These are phyloP conservation scores for Syzygium aqueum DNA, from an alignment of 345 rosid species.

Conservation along the genomic window DNA sequence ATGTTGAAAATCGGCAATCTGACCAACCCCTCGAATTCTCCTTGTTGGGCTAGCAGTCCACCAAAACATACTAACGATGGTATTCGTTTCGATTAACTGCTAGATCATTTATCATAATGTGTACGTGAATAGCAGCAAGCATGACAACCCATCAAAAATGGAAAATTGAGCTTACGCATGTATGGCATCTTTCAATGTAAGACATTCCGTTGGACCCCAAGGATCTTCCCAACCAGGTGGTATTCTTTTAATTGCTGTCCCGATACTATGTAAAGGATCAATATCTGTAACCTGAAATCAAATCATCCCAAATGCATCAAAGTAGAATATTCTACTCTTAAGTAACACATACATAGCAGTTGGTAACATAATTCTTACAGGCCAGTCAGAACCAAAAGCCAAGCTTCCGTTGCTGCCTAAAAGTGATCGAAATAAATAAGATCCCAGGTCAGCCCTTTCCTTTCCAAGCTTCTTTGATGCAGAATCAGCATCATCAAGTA, in stretches of 20 bases:
- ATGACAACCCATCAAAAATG: not conserved
- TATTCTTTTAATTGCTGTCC: slow-evolving; percentile 62
- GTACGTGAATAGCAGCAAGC: not conserved
- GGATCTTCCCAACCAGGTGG: slow-evolving; percentile 65
- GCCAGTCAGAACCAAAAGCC: slow-evolving; percentile 97
- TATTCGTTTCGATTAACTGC: not conserved
- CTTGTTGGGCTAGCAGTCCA: not conserved
- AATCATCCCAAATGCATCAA: not conserved
- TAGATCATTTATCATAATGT: not conserved
- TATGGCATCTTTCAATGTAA: slow-evolving; percentile 54
- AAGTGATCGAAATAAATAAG: slow-evolving; percentile 60
- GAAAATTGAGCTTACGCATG: slow-evolving; percentile 42
- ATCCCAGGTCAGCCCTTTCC: slow-evolving; percentile 56
- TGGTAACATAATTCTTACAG: slow-evolving; percentile 39
- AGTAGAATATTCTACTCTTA: not conserved
- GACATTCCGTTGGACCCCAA: slow-evolving; percentile 71
- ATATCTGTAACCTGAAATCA: slow-evolving; percentile 52
- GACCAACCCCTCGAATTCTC: not conserved
- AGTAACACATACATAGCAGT: not conserved
- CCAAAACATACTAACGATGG: not conserved
- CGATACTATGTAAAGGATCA: slow-evolving; percentile 59
- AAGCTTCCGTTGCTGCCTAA: slow-evolving; percentile 45
- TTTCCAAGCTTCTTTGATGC: slow-evolving; percentile 66
- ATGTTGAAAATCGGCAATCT: not conserved
- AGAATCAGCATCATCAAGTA: slow-evolving; percentile 74